Evolutionary conservation across 139 green algal species (phyloP), one percentile per base, ranked within the genome.

Genomic region (Chlamydomonas incerta): DNA sequence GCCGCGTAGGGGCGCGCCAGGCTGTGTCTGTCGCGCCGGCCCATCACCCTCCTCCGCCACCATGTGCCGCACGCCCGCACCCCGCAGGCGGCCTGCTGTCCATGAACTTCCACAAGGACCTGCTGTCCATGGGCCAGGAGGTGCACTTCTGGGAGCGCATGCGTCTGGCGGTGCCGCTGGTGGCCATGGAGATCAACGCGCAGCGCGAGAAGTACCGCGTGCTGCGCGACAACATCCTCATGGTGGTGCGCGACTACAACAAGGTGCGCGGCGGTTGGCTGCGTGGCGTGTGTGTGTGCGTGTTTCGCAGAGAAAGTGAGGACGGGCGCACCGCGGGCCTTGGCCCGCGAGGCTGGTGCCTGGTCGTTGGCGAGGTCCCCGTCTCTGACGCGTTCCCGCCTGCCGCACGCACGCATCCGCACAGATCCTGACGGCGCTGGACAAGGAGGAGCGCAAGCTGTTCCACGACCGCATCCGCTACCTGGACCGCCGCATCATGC

Each of bases 121-220:
- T 98, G 82, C 90, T 96, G 66, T 87, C 80, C 29, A 93, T 96
- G 87, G 91, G 93, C 80, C 88, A 94, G 57, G 94, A 97, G 90
- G 91, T 94, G 81, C 89, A 94, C 75, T 95, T 94, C 86, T 98
- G 94, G 94, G 95, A 98, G 92, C 92, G 95, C 29, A 87, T 98
- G 93, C 90, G 93, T 47, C 91, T 97, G 91, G 80, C 92, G 21
- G 93, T 97, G 72, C 95, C 95, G 4, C 96, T 96, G 89, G 90
- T 95, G 26, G 95, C 95, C 34, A 96, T 97, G 92, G 94, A 97
- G 91, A 95, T 97, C 88, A 91, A 95, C 82, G 92, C 93, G 68
- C 94, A 97, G 87, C 87, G 93, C 18, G 95, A 98, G 72, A 96
- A 96, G 90, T 97, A 95, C 82, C 87, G 95, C 33, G 91, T 97